phyloP scores from a whole-genome alignment of 768 basidiomycete genomes.

The Lyophyllum semitale region DNA sequence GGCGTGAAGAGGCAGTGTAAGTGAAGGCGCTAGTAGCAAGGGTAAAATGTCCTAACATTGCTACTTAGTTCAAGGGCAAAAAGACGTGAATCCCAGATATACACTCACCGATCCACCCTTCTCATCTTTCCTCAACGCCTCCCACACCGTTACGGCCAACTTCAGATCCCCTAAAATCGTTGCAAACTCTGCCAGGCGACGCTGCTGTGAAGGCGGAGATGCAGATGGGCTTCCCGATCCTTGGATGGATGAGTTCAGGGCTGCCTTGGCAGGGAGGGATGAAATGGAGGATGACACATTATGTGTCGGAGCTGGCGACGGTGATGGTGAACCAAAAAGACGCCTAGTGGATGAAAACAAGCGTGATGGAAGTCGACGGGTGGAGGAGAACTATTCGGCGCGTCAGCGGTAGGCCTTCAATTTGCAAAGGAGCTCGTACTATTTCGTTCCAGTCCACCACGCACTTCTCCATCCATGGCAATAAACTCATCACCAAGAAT shows the following conservation, averaged over 20 bases:
- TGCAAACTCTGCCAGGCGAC: constrained; percentile 94
- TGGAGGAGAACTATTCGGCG: constrained; percentile 62
- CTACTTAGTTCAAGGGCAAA: not conserved
- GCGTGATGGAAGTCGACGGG: constrained; percentile 77
- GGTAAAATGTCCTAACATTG: constrained; percentile 78
- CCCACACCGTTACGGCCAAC: constrained; percentile 83
- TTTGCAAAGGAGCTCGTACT: constrained; percentile 35
- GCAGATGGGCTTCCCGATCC: constrained; percentile 14
- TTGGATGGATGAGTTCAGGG: constrained; percentile 33
- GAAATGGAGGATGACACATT: constrained; percentile 42
- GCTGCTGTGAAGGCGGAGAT: constrained; percentile 63
- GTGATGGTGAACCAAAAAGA: constrained; percentile 68
- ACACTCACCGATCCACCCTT: constrained; percentile 81
- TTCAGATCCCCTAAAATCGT: constrained; percentile 91
- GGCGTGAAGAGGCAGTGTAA: constrained; percentile 59
- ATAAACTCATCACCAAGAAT: constrained; percentile 83
- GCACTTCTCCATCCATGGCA: constrained; percentile 97
- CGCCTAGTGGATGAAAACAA: constrained; percentile 87
- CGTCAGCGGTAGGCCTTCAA: constrained; percentile 3
- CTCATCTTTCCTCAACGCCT: constrained; percentile 80
- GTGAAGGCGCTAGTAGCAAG: constrained; percentile 66
- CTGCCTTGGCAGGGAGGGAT: constrained; percentile 38
- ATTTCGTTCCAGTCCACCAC: constrained; percentile 93
- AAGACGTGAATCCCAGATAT: not conserved
- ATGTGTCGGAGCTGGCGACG: constrained; percentile 46